Conservation (phyloP, 2,329 filamentous ascomycete species). For the Ceratocystis ficicola region DNA sequence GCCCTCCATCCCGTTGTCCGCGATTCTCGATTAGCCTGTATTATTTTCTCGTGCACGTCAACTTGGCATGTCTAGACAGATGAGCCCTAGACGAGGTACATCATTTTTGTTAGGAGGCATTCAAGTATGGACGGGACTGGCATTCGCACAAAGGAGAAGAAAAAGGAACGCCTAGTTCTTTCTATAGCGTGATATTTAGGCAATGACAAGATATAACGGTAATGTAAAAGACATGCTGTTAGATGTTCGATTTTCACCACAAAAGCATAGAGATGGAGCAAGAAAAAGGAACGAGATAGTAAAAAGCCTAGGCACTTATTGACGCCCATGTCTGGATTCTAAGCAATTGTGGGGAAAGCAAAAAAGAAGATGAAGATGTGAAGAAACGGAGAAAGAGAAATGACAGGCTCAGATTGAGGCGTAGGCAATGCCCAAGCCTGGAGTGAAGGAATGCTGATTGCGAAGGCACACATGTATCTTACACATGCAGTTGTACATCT, state of each 20-base stretch:
- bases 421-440: neutral
- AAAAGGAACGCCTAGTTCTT: neutral
- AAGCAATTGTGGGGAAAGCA: neutral
- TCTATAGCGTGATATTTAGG: slow-evolving; percentile 2
- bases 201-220: neutral
- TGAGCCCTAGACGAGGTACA: too few species aligned
- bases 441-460: neutral
- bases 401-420: neutral
- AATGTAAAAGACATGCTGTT: neutral
- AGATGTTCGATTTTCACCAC: neutral
- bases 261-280: neutral
- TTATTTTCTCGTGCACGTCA: too few species aligned
- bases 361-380: neutral
- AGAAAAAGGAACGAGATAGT: neutral
- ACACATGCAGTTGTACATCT: neutral
- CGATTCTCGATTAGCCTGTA: too few species aligned
- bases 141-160: neutral
- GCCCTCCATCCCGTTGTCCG: neutral
- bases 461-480: neutral
- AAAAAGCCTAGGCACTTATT: neutral
- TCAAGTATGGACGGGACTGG: too few species aligned
- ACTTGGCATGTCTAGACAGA: too few species aligned
- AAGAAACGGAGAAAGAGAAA: neutral
- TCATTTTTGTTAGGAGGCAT: too few species aligned
- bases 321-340: neutral